Base-by-base conservation (phyloP, 1,284 basidiomycete genomes). In the Inonotus hispidus region DNA sequence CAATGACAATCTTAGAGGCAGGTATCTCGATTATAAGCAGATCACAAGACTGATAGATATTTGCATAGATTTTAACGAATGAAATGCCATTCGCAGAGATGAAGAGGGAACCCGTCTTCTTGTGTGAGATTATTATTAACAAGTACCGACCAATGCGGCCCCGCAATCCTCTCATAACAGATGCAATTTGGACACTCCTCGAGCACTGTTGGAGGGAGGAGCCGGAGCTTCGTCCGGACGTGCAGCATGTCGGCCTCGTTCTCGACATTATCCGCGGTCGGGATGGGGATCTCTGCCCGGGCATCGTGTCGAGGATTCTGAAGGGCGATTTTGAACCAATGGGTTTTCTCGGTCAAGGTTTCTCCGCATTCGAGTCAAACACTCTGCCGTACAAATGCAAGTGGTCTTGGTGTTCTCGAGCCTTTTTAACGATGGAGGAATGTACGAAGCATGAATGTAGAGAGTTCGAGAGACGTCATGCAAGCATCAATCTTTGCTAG, bases 1-100 rank as follows among this genome's bases (percentile, higher is more conserved):
- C 32, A 38, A 58, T 58, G 56, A 58, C 46, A 16, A 58, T 58
- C 3, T 29, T 58, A 13, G 56, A 58, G 43, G 56, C 47, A 37
- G 11, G 32, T 32, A 2, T 39, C 11, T 13, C n/a, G n/a, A n/a
- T n/a, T n/a, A n/a, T n/a, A n/a, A n/a, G n/a, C n/a, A n/a, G n/a
- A n/a, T n/a, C n/a, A n/a, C n/a, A n/a, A n/a, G n/a, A n/a, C n/a
- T n/a, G n/a, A n/a, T n/a, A n/a, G n/a, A n/a, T n/a, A n/a, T n/a
- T n/a, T n/a, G n/a, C n/a, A n/a, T n/a, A n/a, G n/a, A n/a, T n/a
- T n/a, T n/a, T n/a, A n/a, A n/a, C n/a, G n/a, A n/a, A n/a, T n/a
- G n/a, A n/a, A n/a, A n/a, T n/a, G n/a, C n/a, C n/a, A n/a, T 57
- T 57, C 25, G 21, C 23, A n/a, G 35, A 16, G 50, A 10, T 27